Evolutionary conservation across 31 red algal species (phyloP), one percentile per base, ranked within the genome.

Genomic region (Pterothamnion heteromorphum): DNA sequence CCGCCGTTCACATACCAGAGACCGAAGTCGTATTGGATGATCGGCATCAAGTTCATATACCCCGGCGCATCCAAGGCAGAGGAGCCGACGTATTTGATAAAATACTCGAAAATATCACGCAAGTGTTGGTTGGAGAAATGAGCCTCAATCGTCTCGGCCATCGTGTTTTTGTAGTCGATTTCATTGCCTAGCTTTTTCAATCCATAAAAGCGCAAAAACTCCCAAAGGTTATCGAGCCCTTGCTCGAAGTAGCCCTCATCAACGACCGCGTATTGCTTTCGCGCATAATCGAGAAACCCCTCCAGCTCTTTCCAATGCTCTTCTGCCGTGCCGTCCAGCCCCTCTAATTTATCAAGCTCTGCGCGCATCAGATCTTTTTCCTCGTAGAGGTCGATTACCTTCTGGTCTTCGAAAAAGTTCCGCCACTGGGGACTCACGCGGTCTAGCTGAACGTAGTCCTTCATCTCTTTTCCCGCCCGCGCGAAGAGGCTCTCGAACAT

Each of bases 401-500:
- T n/a, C n/a, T n/a, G n/a, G n/a, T n/a, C n/a, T n/a, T n/a, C n/a
- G n/a, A n/a, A n/a, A n/a, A n/a, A n/a, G n/a, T n/a, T n/a, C n/a
- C n/a, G n/a, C n/a, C n/a, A n/a, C n/a, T n/a, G n/a, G n/a, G n/a
- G n/a, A n/a, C n/a, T n/a, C n/a, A n/a, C n/a, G n/a, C n/a, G n/a
- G n/a, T n/a, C n/a, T n/a, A n/a, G n/a, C 36, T 44, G 36, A 18
- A 88, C 5, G 58, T 26, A 57, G 4, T 88, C 35, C 41, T 26
- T 32, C 18, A 57, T 18, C 85, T 44, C 5, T 44, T 14, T 4
- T 5, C 36, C 85, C 4, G 23, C 23, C 20, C 21, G 21, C 5
- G 23, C 85, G 58, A 88, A 88, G 58, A 88, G 34, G 20, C 58
- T 14, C 9, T 88, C 85, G 33, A 88, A 43, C 21, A 88, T 18